Evolutionary conservation across 371 early-diverging fungal genomes (phyloP).

Genomic region (Apophysomyces elegans): DNA sequence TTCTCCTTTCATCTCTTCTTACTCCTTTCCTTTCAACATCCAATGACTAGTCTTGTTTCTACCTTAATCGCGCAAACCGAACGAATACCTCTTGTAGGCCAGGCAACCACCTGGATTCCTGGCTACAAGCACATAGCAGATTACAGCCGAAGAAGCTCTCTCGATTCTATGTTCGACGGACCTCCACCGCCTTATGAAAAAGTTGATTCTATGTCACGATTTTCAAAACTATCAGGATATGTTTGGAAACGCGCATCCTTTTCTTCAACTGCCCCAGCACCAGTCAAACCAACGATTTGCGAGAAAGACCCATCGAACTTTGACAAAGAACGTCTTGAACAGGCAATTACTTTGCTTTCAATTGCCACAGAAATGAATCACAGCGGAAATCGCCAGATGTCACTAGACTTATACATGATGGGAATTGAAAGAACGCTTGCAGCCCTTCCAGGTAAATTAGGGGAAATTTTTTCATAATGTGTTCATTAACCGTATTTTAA

Average conservation of each 20-base stretch:
- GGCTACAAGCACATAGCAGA: constrained; percentile 12
- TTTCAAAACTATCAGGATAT: constrained; percentile 33
- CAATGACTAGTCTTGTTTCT: constrained; percentile 10
- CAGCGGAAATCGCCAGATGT: constrained; percentile 45
- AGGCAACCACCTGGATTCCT: constrained; percentile 29
- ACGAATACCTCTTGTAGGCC: constrained; percentile 13
- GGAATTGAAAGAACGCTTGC: constrained; percentile 52
- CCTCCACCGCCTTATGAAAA: constrained; percentile 51
- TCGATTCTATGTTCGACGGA: constrained; percentile 9
- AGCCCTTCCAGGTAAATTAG: constrained; percentile 55
- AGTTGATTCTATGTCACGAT: constrained; percentile 26
- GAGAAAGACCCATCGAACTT: constrained; percentile 13
- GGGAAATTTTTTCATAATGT: background rate
- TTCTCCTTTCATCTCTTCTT: background rate
- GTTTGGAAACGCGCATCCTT: constrained; percentile 31
- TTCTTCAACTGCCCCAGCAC: background rate
- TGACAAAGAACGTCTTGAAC: constrained; percentile 46
- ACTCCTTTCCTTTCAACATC: background rate
- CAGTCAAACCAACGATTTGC: background rate
- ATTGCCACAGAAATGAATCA: constrained; percentile 60
- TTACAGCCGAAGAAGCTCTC: constrained; percentile 11
- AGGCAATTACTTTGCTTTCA: constrained; percentile 52
- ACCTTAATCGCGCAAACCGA: background rate
- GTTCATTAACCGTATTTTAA: background rate
- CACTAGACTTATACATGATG: constrained; percentile 59